These are phyloP conservation scores for Acrocalymma vagum DNA, from an alignment of 2,329 filamentous ascomycete genomes.

Conservation along the genomic window DNA sequence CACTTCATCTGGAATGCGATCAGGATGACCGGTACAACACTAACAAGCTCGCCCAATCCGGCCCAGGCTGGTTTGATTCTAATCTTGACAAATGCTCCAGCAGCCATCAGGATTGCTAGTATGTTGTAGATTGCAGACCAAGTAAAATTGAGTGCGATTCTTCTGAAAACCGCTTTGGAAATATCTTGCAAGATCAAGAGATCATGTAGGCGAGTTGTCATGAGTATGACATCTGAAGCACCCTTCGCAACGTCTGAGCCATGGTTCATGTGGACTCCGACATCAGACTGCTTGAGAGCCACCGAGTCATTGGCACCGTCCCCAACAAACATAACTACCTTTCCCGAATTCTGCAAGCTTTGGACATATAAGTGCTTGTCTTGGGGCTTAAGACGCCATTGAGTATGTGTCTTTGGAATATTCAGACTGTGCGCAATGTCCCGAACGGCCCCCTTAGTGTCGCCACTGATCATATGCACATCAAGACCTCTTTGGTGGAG, in stretches of 20 bases:
- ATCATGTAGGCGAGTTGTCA: constrained; percentile 64
- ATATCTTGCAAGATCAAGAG: constrained; percentile 68
- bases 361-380: constrained; percentile 65
- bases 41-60: constrained; percentile 76
- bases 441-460: constrained; percentile 59
- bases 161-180: constrained; percentile 49
- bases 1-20: constrained; percentile 62
- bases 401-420: constrained; percentile 51
- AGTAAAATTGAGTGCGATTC: constrained; percentile 69
- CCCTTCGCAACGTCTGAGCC: constrained; percentile 68
- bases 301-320: constrained; percentile 83
- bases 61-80: constrained; percentile 71
- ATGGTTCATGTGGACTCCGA: constrained; percentile 74
- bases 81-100: constrained; percentile 62
- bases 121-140: constrained; percentile 78
- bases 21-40: constrained; percentile 73
- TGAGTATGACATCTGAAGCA: constrained; percentile 74
- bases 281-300: constrained; percentile 73
- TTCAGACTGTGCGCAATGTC: constrained; percentile 51
- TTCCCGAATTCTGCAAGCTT: constrained; percentile 30
- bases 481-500: constrained; percentile 59
- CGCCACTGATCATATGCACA: constrained; percentile 66
- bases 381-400: constrained; percentile 58
- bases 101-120: constrained; percentile 71
- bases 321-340: constrained; percentile 73